Evolutionary conservation across 306 rosid species (phyloP).

Genomic region (Corylus americana): DNA sequence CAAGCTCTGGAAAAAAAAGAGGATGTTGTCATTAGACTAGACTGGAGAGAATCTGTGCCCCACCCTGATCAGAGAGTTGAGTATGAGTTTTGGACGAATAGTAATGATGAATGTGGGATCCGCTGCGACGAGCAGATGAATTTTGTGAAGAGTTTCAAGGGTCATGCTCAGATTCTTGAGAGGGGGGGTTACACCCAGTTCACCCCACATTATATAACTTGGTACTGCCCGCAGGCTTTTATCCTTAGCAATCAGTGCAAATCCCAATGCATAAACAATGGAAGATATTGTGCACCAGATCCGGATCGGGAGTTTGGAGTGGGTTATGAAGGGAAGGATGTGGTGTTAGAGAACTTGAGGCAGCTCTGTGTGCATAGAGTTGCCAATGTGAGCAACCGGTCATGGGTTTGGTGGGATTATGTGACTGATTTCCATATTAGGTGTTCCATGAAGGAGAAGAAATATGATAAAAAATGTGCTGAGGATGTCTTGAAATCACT

Average conservation of each 20-base stretch:
- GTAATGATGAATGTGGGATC: constrained; percentile 90
- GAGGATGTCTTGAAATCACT: constrained; percentile 77
- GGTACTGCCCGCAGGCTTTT: constrained; percentile 83
- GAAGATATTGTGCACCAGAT: constrained; percentile 91
- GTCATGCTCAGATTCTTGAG: constrained; percentile 98
- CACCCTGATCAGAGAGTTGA: constrained; percentile 87
- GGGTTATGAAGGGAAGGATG: constrained; percentile 92
- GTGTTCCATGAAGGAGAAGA: constrained; percentile 95
- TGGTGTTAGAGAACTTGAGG: constrained; percentile 87
- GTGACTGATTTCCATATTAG: constrained; percentile 93
- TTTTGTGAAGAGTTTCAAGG: constrained; percentile 79
- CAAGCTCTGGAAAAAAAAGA: constrained; percentile 49
- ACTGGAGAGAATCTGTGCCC: constrained; percentile 91
- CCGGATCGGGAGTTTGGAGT: constrained; percentile 78
- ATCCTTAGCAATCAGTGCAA: constrained; percentile 63
- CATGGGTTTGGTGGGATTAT: constrained; percentile 99
- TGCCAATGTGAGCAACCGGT: constrained; percentile 63
- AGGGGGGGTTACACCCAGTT: constrained; percentile 75
- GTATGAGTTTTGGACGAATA: constrained; percentile 96
- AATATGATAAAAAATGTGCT: constrained; percentile 82
- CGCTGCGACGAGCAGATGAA: constrained; percentile 92
- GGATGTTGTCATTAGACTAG: constrained; percentile 63
- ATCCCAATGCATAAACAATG: constrained; percentile 89
- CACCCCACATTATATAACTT: constrained; percentile 91
- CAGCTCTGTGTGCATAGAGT: constrained; percentile 97